Conservation (phyloP, 345 rosid species). For the Eutrema japonicum region DNA sequence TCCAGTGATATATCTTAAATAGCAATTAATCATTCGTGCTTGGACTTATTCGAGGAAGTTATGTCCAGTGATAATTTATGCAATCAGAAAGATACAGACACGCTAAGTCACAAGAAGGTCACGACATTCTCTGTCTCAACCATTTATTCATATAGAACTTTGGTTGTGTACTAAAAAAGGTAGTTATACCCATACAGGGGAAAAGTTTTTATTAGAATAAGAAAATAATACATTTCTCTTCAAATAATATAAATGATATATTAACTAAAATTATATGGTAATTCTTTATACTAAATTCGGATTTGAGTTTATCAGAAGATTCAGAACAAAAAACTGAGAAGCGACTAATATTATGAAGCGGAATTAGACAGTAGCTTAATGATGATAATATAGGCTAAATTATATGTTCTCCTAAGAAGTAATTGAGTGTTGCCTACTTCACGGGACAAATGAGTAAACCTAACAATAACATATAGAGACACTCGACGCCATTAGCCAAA, state of each 20-base stretch:
- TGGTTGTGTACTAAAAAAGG: slow-evolving; percentile 3
- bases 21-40: slow-evolving; percentile 28
- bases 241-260: background rate
- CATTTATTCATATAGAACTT: slow-evolving; percentile 31
- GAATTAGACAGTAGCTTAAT: slow-evolving; percentile 23
- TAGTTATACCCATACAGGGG: slow-evolving; percentile 12
- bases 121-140: slow-evolving; percentile 43
- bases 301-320: slow-evolving; percentile 20
- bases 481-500: slow-evolving; percentile 43
- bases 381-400: slow-evolving; percentile 27
- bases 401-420: slow-evolving; percentile 11
- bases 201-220: background rate
- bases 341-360: background rate
- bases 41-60: slow-evolving; percentile 33
- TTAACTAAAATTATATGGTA: background rate
- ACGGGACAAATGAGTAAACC: slow-evolving; percentile 47
- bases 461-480: slow-evolving; percentile 38
- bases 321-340: slow-evolving; percentile 24
- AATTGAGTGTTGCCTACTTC: slow-evolving; percentile 43
- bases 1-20: background rate
- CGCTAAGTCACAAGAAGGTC: slow-evolving; percentile 40
- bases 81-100: slow-evolving; percentile 32
- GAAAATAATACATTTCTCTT: background rate
- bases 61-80: slow-evolving; percentile 14
- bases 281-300: background rate